These are phyloP conservation scores for Ascochyta pisi DNA, from an alignment of 2,329 filamentous ascomycete species.

Conservation along the genomic window DNA sequence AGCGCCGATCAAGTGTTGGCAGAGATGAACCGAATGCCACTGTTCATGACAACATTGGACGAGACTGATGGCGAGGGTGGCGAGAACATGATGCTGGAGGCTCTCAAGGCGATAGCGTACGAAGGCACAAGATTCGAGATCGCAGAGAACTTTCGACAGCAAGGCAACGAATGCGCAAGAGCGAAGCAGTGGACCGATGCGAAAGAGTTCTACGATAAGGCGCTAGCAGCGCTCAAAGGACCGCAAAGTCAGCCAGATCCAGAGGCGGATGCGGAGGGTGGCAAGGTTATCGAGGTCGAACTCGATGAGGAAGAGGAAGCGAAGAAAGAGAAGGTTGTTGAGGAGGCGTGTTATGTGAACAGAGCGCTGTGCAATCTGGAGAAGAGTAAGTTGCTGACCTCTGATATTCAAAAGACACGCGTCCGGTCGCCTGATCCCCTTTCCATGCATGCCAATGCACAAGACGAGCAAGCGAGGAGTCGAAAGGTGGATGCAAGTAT, in stretches of 20 bases:
- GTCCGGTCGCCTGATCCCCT: neutral
- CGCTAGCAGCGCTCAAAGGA: conserved; percentile 72
- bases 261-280: conserved; percentile 50
- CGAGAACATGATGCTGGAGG: conserved; percentile 84
- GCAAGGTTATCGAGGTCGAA: conserved; percentile 54
- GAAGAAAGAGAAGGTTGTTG: conserved; percentile 65
- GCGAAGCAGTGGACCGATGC: conserved; percentile 79
- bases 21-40: conserved; percentile 74
- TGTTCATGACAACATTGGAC: conserved; percentile 94
- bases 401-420: neutral
- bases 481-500: conserved; percentile 4
- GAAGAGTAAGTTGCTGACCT: conserved; percentile 62
- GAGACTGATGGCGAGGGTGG: conserved; percentile 66
- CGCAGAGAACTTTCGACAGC: conserved; percentile 82
- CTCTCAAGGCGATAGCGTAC: conserved; percentile 87
- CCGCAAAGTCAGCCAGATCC: conserved; percentile 58
- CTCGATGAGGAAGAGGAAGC: conserved; percentile 67
- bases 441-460: neutral
- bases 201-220: conserved; percentile 89
- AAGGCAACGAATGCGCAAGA: conserved; percentile 88
- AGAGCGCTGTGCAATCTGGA: conserved; percentile 89
- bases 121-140: conserved; percentile 90
- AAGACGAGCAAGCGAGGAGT: conserved; percentile 5
- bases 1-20: conserved; percentile 66
- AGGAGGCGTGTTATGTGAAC: conserved; percentile 84